phyloP scores from a whole-genome alignment of 192 early-diverging fungal species.

The Mortierella antarctica region DNA sequence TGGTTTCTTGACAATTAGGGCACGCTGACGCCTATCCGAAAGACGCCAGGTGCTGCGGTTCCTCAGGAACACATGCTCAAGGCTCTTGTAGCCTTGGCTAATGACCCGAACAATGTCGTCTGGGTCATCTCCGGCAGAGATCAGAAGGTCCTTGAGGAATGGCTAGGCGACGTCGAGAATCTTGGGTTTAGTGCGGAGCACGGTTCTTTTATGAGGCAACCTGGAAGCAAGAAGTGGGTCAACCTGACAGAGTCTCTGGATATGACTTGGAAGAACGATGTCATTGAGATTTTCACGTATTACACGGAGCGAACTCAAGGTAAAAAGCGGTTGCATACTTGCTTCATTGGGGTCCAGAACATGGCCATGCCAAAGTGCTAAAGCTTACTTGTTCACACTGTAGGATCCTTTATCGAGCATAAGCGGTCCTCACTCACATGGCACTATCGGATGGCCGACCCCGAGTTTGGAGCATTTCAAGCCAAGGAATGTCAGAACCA shows the following conservation, averaged over 20 bases:
- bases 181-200: conserved; percentile 95
- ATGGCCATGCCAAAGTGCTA: too few species aligned
- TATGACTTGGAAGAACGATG: conserved; percentile 95
- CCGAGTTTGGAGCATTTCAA: conserved; percentile 95
- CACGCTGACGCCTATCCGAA: conserved; percentile 91
- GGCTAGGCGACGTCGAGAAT: conserved; percentile 80
- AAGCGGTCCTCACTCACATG: conserved; percentile 95
- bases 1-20: conserved; percentile 57
- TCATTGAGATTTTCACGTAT: conserved; percentile 92
- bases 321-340: neutral
- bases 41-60: conserved; percentile 82
- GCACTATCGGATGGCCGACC: conserved; percentile 97
- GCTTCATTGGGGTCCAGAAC: too few species aligned
- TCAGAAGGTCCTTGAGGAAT: conserved; percentile 82
- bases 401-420: conserved; percentile 86
- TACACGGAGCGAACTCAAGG: conserved; percentile 96
- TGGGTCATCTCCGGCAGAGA: conserved; percentile 96
- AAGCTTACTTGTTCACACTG: neutral
- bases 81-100: conserved; percentile 72
- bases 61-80: conserved; percentile 87
- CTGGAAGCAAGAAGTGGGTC: conserved; percentile 77
- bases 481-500: conserved; percentile 98
- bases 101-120: conserved; percentile 85
- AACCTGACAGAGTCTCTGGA: conserved; percentile 80
- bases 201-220: conserved; percentile 92